These are phyloP conservation scores for Pichia sp. DNA, from an alignment of 1,139 yeast genomes.

Conservation along the genomic window DNA sequence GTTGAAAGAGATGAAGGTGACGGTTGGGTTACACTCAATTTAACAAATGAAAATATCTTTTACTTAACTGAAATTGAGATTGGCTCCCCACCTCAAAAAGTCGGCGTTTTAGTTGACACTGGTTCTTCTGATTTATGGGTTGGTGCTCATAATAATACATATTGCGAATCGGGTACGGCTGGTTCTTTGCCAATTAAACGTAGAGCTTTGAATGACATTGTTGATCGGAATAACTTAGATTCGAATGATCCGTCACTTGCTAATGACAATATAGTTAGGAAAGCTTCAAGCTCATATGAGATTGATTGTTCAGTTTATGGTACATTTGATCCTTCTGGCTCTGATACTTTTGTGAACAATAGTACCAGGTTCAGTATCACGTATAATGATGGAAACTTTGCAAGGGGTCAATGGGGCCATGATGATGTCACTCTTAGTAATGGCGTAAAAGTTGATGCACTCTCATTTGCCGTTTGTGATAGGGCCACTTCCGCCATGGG, in stretches of 20 bases:
- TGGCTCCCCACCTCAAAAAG: slow-evolving; percentile 50
- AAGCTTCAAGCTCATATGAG: background rate
- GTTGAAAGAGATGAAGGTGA: slow-evolving; percentile 31
- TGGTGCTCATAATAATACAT: slow-evolving; percentile 27
- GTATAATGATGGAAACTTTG: slow-evolving; percentile 59
- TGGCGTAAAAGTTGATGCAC: slow-evolving; percentile 35
- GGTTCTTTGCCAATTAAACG: slow-evolving; percentile 10
- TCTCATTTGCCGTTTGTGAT: slow-evolving; percentile 55
- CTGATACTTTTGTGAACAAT: slow-evolving; percentile 43
- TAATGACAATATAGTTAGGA: background rate
- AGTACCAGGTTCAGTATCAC: slow-evolving; percentile 42
- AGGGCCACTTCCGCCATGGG: slow-evolving; percentile 46
- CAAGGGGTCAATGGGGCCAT: slow-evolving; percentile 58
- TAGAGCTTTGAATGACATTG: slow-evolving; percentile 4
- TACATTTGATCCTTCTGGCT: slow-evolving; percentile 41
- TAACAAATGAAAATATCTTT: slow-evolving; percentile 42
- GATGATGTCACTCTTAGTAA: slow-evolving; percentile 44
- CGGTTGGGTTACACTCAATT: slow-evolving; percentile 35
- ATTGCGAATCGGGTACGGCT: slow-evolving; percentile 21
- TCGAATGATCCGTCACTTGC: background rate
- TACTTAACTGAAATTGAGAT: slow-evolving; percentile 43
- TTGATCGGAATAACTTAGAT: slow-evolving; percentile 1
- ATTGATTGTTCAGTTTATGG: slow-evolving; percentile 39
- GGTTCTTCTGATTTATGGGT: slow-evolving; percentile 72
- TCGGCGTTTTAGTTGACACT: slow-evolving; percentile 55